Conservation (phyloP, 2,329 filamentous ascomycete genomes). For the Neospermospora avenae region DNA sequence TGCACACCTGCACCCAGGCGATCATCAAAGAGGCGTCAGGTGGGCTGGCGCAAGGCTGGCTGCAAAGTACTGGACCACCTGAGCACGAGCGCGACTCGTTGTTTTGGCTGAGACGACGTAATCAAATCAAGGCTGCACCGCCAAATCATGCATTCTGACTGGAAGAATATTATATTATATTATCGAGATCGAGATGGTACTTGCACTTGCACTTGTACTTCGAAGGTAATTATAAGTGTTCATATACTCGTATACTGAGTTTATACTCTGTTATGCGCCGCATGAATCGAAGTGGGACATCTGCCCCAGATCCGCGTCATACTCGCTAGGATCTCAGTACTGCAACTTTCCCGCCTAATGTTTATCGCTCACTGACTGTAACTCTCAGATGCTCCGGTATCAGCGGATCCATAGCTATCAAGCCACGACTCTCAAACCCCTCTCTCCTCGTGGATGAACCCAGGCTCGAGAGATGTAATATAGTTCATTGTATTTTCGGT, state of each 20-base stretch:
- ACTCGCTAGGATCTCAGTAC: background rate
- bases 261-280: conserved; percentile 8
- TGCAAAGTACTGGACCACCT: background rate
- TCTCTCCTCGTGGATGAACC: conserved; percentile 12
- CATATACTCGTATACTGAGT: background rate
- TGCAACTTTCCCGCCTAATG: background rate
- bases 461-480: conserved; percentile 24
- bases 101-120: background rate
- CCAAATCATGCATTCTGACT: background rate
- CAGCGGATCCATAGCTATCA: conserved; percentile 4
- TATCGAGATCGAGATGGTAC: too few species aligned
- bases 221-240: conserved; percentile 1
- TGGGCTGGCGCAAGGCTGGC: conserved; percentile 1
- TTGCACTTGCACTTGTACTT: too few species aligned
- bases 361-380: too few species aligned
- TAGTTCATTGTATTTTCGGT: conserved; percentile 10
- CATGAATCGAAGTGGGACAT: background rate
- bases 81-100: too few species aligned
- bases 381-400: conserved; percentile 11
- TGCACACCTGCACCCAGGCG: conserved; percentile 1
- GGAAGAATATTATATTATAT: too few species aligned
- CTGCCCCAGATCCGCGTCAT: conserved; percentile 8
- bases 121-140: too few species aligned
- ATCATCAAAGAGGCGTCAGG: conserved; percentile 10
- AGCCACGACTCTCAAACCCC: conserved; percentile 7